Conservation (phyloP, 192 early-diverging fungal genomes). For the Oehlia diaphana region DNA sequence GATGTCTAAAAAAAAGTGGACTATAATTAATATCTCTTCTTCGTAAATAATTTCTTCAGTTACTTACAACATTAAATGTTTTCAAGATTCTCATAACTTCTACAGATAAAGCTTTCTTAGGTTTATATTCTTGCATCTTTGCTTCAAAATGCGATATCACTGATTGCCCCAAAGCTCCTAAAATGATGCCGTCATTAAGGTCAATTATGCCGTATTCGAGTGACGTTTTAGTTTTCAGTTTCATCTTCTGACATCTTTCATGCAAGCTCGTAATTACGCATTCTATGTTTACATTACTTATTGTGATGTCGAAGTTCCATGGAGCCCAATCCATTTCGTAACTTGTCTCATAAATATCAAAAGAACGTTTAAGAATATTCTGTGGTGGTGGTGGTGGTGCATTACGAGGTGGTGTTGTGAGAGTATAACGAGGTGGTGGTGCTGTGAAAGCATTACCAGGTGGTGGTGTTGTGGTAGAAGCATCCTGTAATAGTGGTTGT, state of each 20-base stretch:
- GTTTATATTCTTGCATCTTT: conserved; percentile 25
- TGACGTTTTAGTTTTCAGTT: conserved; percentile 22
- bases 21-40: conserved; percentile 21
- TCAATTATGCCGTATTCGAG: conserved; percentile 26
- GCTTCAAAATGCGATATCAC: conserved; percentile 20
- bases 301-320: conserved; percentile 21
- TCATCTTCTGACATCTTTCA: conserved; percentile 22
- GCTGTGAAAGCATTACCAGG: background rate
- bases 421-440: background rate
- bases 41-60: conserved; percentile 23
- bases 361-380: conserved; percentile 18
- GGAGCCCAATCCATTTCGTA: conserved; percentile 25
- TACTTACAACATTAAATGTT: conserved; percentile 31
- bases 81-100: conserved; percentile 12
- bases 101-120: conserved; percentile 13
- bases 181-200: conserved; percentile 21
- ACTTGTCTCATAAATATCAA: background rate
- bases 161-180: conserved; percentile 9
- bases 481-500: background rate
- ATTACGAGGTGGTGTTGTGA: background rate
- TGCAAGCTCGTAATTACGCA: conserved; percentile 11
- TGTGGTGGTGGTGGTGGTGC: background rate
- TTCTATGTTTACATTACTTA: conserved; percentile 24
- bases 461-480: background rate
- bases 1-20: conserved; percentile 23